Conservation (phyloP, 352 stramenopile species). For the Pythium sp. region DNA sequence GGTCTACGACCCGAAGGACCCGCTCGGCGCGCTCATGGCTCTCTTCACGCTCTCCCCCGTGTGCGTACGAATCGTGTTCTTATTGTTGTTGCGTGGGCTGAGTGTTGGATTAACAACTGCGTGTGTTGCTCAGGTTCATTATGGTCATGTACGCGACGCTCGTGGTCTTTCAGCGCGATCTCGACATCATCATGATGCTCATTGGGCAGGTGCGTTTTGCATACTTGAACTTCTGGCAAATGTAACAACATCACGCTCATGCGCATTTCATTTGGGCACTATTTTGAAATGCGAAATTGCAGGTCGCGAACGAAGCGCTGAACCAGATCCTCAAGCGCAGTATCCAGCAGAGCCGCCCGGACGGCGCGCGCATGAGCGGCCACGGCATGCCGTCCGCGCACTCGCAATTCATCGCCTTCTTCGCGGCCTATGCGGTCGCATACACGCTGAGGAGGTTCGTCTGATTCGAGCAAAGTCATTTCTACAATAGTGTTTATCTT, state of each 20-base stretch:
- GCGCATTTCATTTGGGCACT: neutral
- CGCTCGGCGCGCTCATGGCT: constrained; percentile 59
- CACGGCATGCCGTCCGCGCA: constrained; percentile 79
- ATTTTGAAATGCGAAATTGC: neutral
- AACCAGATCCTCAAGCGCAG: constrained; percentile 81
- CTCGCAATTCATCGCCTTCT: constrained; percentile 82
- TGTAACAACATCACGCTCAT: neutral
- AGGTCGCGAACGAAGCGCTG: constrained; percentile 70
- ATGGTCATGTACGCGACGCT: constrained; percentile 83
- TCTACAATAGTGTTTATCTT: neutral
- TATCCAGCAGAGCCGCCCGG: constrained; percentile 66
- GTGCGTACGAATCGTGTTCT: constrained; percentile 22
- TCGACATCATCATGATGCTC: constrained; percentile 71
- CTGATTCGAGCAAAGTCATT: neutral
- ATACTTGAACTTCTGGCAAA: neutral
- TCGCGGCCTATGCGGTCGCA: constrained; percentile 60
- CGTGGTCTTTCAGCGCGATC: constrained; percentile 72
- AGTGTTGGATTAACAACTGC: neutral
- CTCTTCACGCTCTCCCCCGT: constrained; percentile 77
- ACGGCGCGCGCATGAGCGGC: constrained; percentile 60
- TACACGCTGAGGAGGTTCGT: constrained; percentile 66
- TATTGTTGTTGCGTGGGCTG: neutral
- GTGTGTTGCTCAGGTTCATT: constrained; percentile 51
- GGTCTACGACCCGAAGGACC: constrained; percentile 73
- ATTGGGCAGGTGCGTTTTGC: constrained; percentile 48